These are phyloP conservation scores for Theobroma cacao DNA, from an alignment of 345 rosid species.

Conservation along the genomic window DNA sequence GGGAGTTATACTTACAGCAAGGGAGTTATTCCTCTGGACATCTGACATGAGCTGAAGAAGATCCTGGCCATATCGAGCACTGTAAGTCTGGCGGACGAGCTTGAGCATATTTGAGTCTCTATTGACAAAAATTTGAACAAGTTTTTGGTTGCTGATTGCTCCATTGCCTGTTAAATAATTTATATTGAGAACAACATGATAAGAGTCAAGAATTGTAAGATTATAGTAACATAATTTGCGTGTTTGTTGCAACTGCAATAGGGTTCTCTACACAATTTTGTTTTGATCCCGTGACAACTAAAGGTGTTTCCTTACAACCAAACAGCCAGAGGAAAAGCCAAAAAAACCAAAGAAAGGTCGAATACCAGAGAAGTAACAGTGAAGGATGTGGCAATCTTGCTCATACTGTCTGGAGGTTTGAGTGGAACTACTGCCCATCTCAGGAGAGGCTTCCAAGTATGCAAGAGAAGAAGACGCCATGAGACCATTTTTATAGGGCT, in stretches of 20 bases:
- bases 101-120: conserved; percentile 16
- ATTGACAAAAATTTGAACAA: conserved; percentile 18
- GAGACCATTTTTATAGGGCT: background rate
- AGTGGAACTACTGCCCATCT: conserved; percentile 16
- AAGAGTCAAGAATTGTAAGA: background rate
- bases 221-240: background rate
- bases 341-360: background rate
- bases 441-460: background rate
- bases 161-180: conserved; percentile 17
- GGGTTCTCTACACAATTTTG: no score
- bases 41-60: conserved; percentile 10
- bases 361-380: conserved; percentile 22
- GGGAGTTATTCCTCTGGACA: conserved; percentile 18
- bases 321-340: background rate
- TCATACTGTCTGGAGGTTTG: conserved; percentile 13
- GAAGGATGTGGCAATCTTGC: conserved; percentile 20
- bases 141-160: conserved; percentile 7
- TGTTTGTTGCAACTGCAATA: background rate
- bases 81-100: conserved; percentile 19
- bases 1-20: conserved; percentile 21
- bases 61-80: conserved; percentile 20
- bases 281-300: background rate
- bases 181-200: background rate
- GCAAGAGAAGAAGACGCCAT: conserved; percentile 1
- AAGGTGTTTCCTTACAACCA: background rate